These are phyloP conservation scores for Aspergillus sparsus DNA, from an alignment of 495 filamentous ascomycete genomes.

Conservation along the genomic window DNA sequence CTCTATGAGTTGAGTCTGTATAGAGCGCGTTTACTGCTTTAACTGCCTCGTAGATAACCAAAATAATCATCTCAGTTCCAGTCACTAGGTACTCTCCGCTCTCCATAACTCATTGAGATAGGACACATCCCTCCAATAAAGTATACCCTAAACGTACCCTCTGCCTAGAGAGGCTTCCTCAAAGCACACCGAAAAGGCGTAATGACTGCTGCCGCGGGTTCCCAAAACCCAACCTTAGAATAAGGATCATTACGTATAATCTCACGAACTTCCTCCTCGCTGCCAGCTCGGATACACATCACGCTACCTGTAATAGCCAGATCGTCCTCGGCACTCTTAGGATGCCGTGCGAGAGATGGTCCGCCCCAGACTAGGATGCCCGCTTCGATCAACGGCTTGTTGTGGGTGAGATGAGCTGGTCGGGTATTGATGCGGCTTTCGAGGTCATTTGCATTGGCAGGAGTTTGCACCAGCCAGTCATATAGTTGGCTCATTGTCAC, in stretches of 20 bases:
- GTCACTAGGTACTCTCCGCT: too few species aligned
- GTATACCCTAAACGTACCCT: background rate
- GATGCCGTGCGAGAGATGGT: background rate
- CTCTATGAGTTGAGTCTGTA: too few species aligned
- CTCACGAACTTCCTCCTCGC: background rate
- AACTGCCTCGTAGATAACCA: too few species aligned
- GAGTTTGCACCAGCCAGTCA: background rate
- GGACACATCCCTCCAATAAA: background rate
- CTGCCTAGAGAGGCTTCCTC: background rate
- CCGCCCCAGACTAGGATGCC: background rate
- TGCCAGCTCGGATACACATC: background rate
- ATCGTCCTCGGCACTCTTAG: background rate
- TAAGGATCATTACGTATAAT: background rate
- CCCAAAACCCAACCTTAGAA: background rate
- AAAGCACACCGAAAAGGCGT: background rate
- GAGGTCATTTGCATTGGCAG: background rate
- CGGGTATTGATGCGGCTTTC: background rate
- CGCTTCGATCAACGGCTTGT: background rate
- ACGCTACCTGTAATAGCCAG: background rate
- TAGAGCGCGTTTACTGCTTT: too few species aligned
- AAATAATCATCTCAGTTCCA: too few species aligned
- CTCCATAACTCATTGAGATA: background rate
- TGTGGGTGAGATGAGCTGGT: background rate
- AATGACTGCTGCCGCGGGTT: background rate
- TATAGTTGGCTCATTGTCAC: background rate